Evolutionary conservation across 2,329 filamentous ascomycete species (phyloP).

Genomic region (Cladobotryum mycophilum): DNA sequence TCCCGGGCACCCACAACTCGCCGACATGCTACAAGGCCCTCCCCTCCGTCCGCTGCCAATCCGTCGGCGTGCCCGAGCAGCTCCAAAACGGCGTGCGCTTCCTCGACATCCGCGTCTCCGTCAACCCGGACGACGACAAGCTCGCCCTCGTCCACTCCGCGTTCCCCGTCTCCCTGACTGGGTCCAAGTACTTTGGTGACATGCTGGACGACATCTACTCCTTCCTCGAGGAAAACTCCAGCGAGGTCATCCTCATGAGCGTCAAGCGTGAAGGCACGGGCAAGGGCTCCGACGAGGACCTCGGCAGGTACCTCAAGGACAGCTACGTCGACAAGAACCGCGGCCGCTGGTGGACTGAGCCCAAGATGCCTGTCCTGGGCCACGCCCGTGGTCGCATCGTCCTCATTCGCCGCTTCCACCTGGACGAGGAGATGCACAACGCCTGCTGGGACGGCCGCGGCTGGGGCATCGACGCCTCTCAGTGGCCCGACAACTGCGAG

Average conservation of each 20-base stretch:
- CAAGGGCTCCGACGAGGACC: constrained; percentile 68
- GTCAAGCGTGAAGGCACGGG: constrained; percentile 89
- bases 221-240: constrained; percentile 72
- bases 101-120: constrained; percentile 76
- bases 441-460: constrained; percentile 44
- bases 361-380: constrained; percentile 70
- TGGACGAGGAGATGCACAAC: constrained; percentile 49
- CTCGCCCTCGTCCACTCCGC: constrained; percentile 82
- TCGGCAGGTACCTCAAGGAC: constrained; percentile 65
- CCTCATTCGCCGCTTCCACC: constrained; percentile 71
- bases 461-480: constrained; percentile 55
- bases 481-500: constrained; percentile 85
- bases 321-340: constrained; percentile 58
- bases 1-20: constrained; percentile 94
- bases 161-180: constrained; percentile 81
- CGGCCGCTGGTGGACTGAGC: constrained; percentile 71
- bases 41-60: constrained; percentile 90
- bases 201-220: constrained; percentile 64
- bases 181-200: constrained; percentile 69
- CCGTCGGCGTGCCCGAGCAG: constrained; percentile 68
- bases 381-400: constrained; percentile 77
- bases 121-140: constrained; percentile 49
- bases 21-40: constrained; percentile 79
- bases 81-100: constrained; percentile 88
- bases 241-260: constrained; percentile 78